Conservation (phyloP, 2,329 filamentous ascomycete species). For the Claviceps arundinis region DNA sequence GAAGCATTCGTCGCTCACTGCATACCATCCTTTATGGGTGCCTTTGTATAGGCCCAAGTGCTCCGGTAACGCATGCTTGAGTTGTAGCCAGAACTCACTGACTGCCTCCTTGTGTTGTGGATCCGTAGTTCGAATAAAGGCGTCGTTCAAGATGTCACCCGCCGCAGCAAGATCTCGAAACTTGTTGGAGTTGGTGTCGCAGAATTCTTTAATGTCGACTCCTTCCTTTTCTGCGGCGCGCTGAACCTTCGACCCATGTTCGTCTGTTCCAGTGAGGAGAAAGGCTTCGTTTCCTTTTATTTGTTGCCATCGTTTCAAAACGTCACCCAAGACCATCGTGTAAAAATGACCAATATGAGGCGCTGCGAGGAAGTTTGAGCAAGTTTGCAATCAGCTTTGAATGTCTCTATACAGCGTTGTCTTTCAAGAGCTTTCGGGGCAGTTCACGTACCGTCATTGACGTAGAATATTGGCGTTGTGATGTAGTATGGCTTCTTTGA, state of each 20-base stretch:
- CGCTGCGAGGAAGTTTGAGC: constrained; percentile 32
- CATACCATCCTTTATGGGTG: constrained; percentile 92
- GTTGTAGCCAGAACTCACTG: constrained; percentile 73
- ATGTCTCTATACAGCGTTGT: neutral
- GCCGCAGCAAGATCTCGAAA: constrained; percentile 63
- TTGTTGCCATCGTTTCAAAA: constrained; percentile 81
- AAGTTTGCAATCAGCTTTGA: neutral
- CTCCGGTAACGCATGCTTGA: constrained; percentile 41
- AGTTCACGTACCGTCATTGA: constrained; percentile 63
- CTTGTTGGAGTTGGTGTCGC: constrained; percentile 67
- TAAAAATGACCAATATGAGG: constrained; percentile 94
- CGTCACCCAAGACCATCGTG: constrained; percentile 79
- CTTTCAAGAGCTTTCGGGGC: no score
- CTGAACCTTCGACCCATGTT: constrained; percentile 97
- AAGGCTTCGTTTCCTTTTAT: constrained; percentile 59
- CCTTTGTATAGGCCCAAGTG: constrained; percentile 69
- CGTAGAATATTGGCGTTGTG: constrained; percentile 96
- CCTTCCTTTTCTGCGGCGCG: constrained; percentile 62
- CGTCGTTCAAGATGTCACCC: constrained; percentile 61
- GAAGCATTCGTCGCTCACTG: constrained; percentile 90
- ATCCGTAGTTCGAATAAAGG: constrained; percentile 90
- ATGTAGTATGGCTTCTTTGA: constrained; percentile 75
- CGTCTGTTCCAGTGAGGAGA: constrained; percentile 84
- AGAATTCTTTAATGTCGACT: constrained; percentile 69
- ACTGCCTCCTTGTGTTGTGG: constrained; percentile 70